Base-by-base conservation (phyloP, 179 eudicot genomes). In the Spergularia azorica region DNA sequence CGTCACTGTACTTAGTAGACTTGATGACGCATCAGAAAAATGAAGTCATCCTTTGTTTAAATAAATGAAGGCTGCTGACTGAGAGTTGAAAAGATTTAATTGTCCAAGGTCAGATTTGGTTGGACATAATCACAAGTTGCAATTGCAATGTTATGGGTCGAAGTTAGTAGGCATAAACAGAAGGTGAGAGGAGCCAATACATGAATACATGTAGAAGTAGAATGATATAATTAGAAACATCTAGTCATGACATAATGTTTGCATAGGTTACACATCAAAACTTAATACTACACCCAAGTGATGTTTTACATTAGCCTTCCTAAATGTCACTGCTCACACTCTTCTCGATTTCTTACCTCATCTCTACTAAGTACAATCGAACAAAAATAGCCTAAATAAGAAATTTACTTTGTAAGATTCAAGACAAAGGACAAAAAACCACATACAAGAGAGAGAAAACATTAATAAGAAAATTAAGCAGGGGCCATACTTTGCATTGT, bases 401-500 rank as follows among this genome's bases (percentile, higher is more conserved):
- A 18, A 67, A 67, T 67, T 11, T 43, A 2, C n/a, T 17, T 67
- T 20, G 26, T 59, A 62, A 41, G 56, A 61, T 17, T 41, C 13
- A 6, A 52, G 50, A 71, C 15, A 46, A 9, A 6, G 55, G 73
- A 54, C 16, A 3, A 18, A 67, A 39, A 26, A 26, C 32, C 32
- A 71, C 17, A 54, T 3, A 54, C 15, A 26, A 26, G 32, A 26
- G 32, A 26, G 32, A 26, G 32, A 26, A 58, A 79, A 59, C 17
- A 20, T 78, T 48, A 69, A 5, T 43, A 9, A 76, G 59, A 74
- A 26, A 70, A 71, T 54, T 62, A 55, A 77, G 46, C 57, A 66
- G 79, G 60, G n/a, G 75, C 71, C 92, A 72, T 84, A 96, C 99
- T 85, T 96, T 92, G 81, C 85, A 96, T 64, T 89, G 87, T 41